Evolutionary conservation across 495 filamentous ascomycete genomes (phyloP), one percentile per base, ranked within the genome.

Genomic region (Lindgomyces ingoldianus): DNA sequence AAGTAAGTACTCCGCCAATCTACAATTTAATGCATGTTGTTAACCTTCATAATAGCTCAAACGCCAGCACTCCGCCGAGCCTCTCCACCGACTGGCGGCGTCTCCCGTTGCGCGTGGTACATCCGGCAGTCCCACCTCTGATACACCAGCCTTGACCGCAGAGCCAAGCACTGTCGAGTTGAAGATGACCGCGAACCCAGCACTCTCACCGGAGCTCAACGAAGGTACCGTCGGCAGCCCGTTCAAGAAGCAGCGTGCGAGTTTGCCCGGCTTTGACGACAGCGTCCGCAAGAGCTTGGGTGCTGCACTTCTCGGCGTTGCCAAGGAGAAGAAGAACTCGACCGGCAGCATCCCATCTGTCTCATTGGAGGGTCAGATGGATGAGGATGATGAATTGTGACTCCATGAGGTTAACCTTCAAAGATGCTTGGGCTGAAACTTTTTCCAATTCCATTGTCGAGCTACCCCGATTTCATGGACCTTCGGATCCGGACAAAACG

Each of bases 1-100:
- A 90, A 78, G 93, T 95, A 83, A 72, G 89, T 60, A 8, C 46
- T 54, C 29, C 18, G 6, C 18, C 42, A 57, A 22, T 36, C 24
- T 18, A n/a, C 60, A 4, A 14, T 16, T 4, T 16, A 54, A n/a
- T n/a, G n/a, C n/a, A n/a, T n/a, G n/a, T n/a, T 22, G 53, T 74
- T 78, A 52, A 75, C 63, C 47, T 51, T 24, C 19, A 36, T 4
- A 67, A 65, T 73, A 98, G 93, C 84, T 98, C 36, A 98, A 98
- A 84, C 90, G 95, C 60, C 89, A 92, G 66, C 94, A 96, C 77
- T 97, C 94, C 0, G 86, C 85, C 30, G 93, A 95, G 25, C 89
- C 87, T 1, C 76, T 88, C 19, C 81, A 80, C 42, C 75, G 77
- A n/a, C 76, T 60, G 73, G 3, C 75, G 79, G 18, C 77, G 69